Evolutionary conservation across 371 early-diverging fungal species (phyloP).

Genomic region (Rhizomucor pusillus): DNA sequence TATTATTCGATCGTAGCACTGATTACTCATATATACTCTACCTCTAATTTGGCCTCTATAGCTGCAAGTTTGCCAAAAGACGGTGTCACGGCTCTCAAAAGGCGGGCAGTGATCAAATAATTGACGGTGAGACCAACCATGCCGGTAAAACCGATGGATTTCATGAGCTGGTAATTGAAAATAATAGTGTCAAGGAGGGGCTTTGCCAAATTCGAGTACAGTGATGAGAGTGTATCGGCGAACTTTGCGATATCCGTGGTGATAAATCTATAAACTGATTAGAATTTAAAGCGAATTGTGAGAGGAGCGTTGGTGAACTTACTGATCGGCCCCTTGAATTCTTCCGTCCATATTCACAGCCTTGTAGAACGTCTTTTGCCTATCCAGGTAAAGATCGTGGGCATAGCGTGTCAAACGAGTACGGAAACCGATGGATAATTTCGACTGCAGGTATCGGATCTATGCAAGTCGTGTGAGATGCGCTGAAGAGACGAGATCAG

Average conservation of each 20-base stretch:
- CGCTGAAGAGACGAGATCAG: neutral
- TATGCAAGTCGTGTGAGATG: slow-evolving; percentile 8
- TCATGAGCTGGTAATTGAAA: slow-evolving; percentile 80
- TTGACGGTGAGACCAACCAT: slow-evolving; percentile 67
- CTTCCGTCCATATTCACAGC: slow-evolving; percentile 79
- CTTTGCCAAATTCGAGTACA: slow-evolving; percentile 86
- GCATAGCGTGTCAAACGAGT: slow-evolving; percentile 79
- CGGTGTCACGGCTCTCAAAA: slow-evolving; percentile 77
- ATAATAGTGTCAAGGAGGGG: slow-evolving; percentile 83
- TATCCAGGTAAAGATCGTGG: slow-evolving; percentile 76
- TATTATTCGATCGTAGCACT: neutral
- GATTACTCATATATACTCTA: slow-evolving; percentile 6
- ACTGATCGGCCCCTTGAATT: slow-evolving; percentile 86
- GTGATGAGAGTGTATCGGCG: slow-evolving; percentile 69
- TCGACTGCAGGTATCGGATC: slow-evolving; percentile 89
- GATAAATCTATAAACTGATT: slow-evolving; percentile 49
- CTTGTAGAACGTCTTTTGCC: slow-evolving; percentile 80
- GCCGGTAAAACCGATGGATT: slow-evolving; percentile 73
- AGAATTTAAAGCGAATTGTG: neutral
- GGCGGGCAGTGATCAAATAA: slow-evolving; percentile 67
- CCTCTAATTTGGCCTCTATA: slow-evolving; percentile 79
- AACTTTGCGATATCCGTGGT: slow-evolving; percentile 85
- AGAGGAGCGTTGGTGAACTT: slow-evolving; percentile 13
- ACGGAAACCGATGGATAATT: slow-evolving; percentile 86
- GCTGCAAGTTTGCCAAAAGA: slow-evolving; percentile 86